These are phyloP conservation scores for Cephalotrichum gorgonifer DNA, from an alignment of 2,329 filamentous ascomycete species.

Conservation along the genomic window DNA sequence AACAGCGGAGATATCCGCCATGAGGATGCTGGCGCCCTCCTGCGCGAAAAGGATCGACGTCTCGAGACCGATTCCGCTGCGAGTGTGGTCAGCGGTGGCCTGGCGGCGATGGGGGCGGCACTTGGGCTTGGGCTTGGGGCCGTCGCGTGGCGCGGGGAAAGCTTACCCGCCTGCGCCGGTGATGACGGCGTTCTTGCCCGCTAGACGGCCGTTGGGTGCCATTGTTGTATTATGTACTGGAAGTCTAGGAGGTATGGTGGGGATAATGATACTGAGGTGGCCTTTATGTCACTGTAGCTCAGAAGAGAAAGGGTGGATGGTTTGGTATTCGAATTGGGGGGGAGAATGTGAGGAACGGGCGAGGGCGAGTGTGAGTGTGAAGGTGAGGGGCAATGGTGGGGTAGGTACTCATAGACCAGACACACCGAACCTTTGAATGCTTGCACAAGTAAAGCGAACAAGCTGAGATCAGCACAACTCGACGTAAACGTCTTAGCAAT, in stretches of 20 bases:
- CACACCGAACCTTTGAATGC: too few relatives aligned
- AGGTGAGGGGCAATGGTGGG: background rate
- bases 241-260: too few relatives aligned
- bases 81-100: background rate
- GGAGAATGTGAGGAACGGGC: background rate
- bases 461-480: too few relatives aligned
- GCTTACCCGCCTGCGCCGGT: slow-evolving; percentile 79
- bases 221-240: slow-evolving; percentile 11
- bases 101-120: too few relatives aligned
- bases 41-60: slow-evolving; percentile 81
- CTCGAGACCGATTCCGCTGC: slow-evolving; percentile 84
- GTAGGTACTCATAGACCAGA: background rate
- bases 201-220: slow-evolving; percentile 35
- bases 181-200: slow-evolving; percentile 58
- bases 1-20: slow-evolving; percentile 74
- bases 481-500: background rate
- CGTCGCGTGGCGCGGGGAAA: background rate
- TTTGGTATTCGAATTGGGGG: too few relatives aligned
- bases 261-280: too few relatives aligned
- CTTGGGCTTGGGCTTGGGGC: too few relatives aligned
- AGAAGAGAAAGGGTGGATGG: background rate
- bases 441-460: too few relatives aligned
- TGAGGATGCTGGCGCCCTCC: slow-evolving; percentile 76
- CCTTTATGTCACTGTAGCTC: too few relatives aligned
- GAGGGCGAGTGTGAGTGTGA: background rate